Evolutionary conservation across 257 asterid species (phyloP).

Genomic region (Solanum chmielewskii): DNA sequence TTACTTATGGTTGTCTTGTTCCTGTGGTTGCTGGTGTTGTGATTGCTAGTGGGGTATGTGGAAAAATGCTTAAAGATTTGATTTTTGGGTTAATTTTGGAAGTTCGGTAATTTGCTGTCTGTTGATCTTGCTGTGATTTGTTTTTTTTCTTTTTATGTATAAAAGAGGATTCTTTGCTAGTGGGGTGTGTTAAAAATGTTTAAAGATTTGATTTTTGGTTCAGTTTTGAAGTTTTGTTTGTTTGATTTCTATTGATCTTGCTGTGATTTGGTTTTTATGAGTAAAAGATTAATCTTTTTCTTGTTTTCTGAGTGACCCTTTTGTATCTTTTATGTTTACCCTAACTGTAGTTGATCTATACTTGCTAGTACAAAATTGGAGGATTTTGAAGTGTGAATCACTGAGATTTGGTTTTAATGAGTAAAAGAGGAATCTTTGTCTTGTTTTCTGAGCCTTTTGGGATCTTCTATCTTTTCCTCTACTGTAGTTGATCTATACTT

Average conservation of each 20-base stretch:
- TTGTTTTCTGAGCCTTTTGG: background rate
- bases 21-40: slow-evolving; percentile 29
- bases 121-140: slow-evolving; percentile 5
- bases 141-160: background rate
- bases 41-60: slow-evolving; percentile 32
- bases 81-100: background rate
- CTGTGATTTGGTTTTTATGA: background rate
- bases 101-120: background rate
- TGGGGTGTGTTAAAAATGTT: slow-evolving; percentile 13
- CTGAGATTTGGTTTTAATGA: background rate
- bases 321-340: background rate
- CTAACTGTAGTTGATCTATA: background rate
- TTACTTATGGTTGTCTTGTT: slow-evolving; percentile 15
- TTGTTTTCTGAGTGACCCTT: background rate
- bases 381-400: background rate
- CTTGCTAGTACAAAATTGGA: background rate
- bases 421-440: background rate
- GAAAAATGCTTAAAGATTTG: background rate
- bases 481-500: background rate
- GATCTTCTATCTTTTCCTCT: background rate
- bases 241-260: background rate
- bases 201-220: background rate
- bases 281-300: background rate
- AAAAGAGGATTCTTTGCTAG: slow-evolving; percentile 7
- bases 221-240: background rate